Percentiles rank a stretch among this genome's conserved stretches.
Evolutionary conservation across 371 early-diverging fungal species (phyloP).

Genomic region (Basidiobolus meristosporus): DNA sequence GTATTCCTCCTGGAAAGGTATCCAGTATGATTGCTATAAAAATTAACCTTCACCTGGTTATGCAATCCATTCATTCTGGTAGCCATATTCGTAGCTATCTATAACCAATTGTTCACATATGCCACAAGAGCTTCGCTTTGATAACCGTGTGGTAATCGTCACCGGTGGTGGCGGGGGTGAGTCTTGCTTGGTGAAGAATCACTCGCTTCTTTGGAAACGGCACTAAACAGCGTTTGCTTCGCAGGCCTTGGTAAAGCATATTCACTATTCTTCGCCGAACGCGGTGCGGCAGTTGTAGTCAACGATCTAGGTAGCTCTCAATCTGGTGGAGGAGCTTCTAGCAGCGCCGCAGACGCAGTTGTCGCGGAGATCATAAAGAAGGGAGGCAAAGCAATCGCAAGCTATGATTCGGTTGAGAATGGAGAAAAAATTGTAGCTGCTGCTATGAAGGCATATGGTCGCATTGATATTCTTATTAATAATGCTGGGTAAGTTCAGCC

Average conservation of each 20-base stretch:
- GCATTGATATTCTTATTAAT: constrained; percentile 89
- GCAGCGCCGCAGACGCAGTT: constrained; percentile 82
- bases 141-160: constrained; percentile 82
- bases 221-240: background rate
- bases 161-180: constrained; percentile 95
- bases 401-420: constrained; percentile 92
- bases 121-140: too few species aligned
- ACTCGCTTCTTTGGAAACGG: background rate
- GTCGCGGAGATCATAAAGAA: constrained; percentile 79
- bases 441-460: constrained; percentile 86
- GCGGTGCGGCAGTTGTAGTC: constrained; percentile 78
- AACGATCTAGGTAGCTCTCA: constrained; percentile 81
- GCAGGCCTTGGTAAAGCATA: constrained; percentile 76
- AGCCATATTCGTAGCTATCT: too few species aligned
- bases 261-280: constrained; percentile 72
- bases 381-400: constrained; percentile 93
- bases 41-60: too few species aligned
- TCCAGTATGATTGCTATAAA: too few species aligned
- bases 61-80: too few species aligned
- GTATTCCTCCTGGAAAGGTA: too few species aligned
- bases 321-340: constrained; percentile 55
- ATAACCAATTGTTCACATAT: too few species aligned
- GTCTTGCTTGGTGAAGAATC: constrained; percentile 1
- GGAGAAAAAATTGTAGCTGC: constrained; percentile 93
- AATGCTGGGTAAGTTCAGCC: constrained; percentile 96